phyloP scores from a whole-genome alignment of 2,329 filamentous ascomycete genomes.

The Alternaria viburni region DNA sequence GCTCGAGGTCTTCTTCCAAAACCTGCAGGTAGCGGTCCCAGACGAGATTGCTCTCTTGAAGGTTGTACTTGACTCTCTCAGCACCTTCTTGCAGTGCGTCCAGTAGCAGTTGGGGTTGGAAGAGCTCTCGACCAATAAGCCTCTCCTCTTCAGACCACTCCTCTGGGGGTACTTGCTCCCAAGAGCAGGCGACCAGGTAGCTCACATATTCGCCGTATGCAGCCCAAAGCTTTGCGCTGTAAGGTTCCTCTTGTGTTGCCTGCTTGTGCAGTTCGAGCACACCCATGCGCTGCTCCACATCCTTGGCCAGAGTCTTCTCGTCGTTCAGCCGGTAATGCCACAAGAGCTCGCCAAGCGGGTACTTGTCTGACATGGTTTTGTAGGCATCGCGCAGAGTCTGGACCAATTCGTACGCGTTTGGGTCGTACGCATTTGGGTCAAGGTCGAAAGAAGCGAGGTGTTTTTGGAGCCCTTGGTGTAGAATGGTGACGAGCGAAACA shows the following conservation, averaged over 20 bases:
- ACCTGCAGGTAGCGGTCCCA: conserved; percentile 82
- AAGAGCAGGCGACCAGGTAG: conserved; percentile 70
- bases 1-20: conserved; percentile 70
- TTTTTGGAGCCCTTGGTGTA: conserved; percentile 56
- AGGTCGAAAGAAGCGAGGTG: conserved; percentile 43
- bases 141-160: conserved; percentile 70
- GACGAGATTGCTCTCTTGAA: conserved; percentile 77
- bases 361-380: conserved; percentile 66
- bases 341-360: conserved; percentile 75
- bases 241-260: conserved; percentile 73
- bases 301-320: conserved; percentile 66
- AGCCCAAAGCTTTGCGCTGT: conserved; percentile 76
- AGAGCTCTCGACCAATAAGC: conserved; percentile 71
- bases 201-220: conserved; percentile 81
- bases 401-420: conserved; percentile 53
- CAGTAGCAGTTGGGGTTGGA: conserved; percentile 70
- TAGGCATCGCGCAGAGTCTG: conserved; percentile 57
- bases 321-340: conserved; percentile 82
- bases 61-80: conserved; percentile 72
- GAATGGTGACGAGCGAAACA: conserved; percentile 54
- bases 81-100: conserved; percentile 75
- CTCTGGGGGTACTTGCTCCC: conserved; percentile 57
- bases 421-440: conserved; percentile 51
- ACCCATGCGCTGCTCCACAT: conserved; percentile 69
- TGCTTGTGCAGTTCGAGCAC: conserved; percentile 75